Base-by-base conservation (phyloP, 257 asterid genomes). In the Scutellaria baicalensis region DNA sequence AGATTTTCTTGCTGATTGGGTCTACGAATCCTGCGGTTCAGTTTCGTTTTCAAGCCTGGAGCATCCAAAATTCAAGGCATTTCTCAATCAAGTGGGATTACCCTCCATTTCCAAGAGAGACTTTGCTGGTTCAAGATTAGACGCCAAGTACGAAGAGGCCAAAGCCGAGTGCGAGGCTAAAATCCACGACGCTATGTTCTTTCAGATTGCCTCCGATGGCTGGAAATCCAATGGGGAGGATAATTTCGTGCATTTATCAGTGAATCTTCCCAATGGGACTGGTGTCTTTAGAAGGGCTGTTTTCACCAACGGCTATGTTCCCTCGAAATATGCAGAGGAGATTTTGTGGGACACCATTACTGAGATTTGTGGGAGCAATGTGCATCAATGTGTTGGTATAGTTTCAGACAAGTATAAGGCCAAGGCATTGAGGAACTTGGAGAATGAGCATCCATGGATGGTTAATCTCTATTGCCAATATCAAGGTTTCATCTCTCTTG, bases 141-240 rank as follows among this genome's bases (percentile, higher is more conserved):
- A 94, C 70, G 62, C 69, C 3, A 94, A 85, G 74, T 94, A 83
- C 43, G 90, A 88, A 67, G 92, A 86, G 67, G 84, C 82, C 7
- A 91, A 78, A 56, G 87, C 84, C 1, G 88, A 88, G 11, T 91
- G 89, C 0, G 97, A 94, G 66, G 94, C 96, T 9, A 89, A 84
- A 77, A 91, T 94, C 20, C 86, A 91, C 36, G 99, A 94, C 40
- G 97, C 99, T 33, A 83, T 94, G 99, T 94, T 91, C 88, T 94
- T 94, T 71, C 99, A 94, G 79, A 74, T 94, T 43, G 92, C 95
- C 3, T 78, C 93, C 6, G 93, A 90, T 52, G 98, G 96, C 6
- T 94, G 99, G 99, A 91, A 89, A 64, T 68, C 76, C 0, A 88
- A 78, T 3, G 84, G 85, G 6, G 93, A 87, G 11, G 88, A 91